These are phyloP conservation scores for Tephrocybe sp. DNA, from an alignment of 768 basidiomycete species.

Conservation along the genomic window DNA sequence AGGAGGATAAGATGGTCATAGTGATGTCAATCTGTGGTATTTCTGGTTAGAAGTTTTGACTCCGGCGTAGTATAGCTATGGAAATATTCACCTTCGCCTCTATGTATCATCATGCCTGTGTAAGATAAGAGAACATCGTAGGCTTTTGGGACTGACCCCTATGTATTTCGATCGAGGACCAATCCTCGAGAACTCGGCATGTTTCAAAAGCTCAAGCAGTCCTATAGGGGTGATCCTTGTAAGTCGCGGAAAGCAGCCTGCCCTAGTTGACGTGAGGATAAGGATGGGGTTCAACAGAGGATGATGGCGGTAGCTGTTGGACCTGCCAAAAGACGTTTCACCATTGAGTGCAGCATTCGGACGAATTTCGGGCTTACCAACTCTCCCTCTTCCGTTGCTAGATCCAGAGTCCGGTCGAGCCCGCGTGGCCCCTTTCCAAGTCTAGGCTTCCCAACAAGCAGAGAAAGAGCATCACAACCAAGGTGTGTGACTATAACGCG, in stretches of 20 bases:
- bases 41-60: too few species aligned
- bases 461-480: too few species aligned
- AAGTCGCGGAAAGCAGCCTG: background rate
- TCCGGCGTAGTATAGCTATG: too few species aligned
- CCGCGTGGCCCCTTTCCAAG: too few species aligned
- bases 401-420: too few species aligned
- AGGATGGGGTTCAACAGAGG: background rate
- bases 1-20: background rate
- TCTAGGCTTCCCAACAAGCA: too few species aligned
- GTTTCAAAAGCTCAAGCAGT: background rate
- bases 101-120: too few species aligned
- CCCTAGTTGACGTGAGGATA: background rate
- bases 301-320: background rate
- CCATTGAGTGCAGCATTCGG: background rate
- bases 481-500: too few species aligned
- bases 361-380: too few species aligned
- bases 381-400: too few species aligned
- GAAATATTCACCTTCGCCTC: too few species aligned
- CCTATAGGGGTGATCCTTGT: conserved; percentile 1
- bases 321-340: conserved; percentile 3
- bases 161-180: background rate
- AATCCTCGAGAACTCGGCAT: background rate
- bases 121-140: too few species aligned
- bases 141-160: background rate
- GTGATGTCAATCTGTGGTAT: background rate